Base-by-base conservation (phyloP, 495 filamentous ascomycete species). In the Margaritispora aquatica region DNA sequence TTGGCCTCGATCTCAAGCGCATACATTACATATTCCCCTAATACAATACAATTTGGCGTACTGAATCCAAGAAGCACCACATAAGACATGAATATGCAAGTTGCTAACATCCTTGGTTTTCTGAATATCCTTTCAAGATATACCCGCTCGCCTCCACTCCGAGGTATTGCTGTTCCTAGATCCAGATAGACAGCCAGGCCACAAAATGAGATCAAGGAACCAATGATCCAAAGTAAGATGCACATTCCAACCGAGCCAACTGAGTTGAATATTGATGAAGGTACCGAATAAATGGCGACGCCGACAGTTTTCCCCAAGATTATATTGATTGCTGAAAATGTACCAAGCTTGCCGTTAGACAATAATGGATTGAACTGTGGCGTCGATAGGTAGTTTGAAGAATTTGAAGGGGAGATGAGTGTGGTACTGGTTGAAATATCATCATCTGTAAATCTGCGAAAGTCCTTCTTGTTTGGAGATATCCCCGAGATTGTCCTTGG, bases 1-100 rank as follows among this genome's bases (percentile, higher is more conserved):
- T 80, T 78, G 29, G 77, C 77, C 5, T 80, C 66, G 57, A 69
- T 73, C 20, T 80, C 78, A 0, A 80, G 72, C 0, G 84, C 85
- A 59, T 81, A 80, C 64, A 89, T 79, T 26, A 84, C 78, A 59
- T 88, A 88, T 59, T 83, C 73, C 51, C 85, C 85, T 27, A 89
- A 85, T 4, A 86, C 80, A 50, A 88, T 79, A 41, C 81, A 82
- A 69, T 88, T 89, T 2, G 77, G 79, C 1, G 83, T 77, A 15
- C 73, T 74, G 63, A 76, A 77, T 2, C 75, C 75, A 15, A 83
- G 70, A 8, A 80, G 66, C 36, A 85, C 75, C 46, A 83, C 79
- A 58, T 84, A 83, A 3, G 80, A 73, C 48, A 78, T 77, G 63
- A 81, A 84, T 68, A 86, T 78, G 61, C 78, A 81, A 0, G 81